phyloP scores from a whole-genome alignment of 257 asterid species.

The Solanum chilense region DNA sequence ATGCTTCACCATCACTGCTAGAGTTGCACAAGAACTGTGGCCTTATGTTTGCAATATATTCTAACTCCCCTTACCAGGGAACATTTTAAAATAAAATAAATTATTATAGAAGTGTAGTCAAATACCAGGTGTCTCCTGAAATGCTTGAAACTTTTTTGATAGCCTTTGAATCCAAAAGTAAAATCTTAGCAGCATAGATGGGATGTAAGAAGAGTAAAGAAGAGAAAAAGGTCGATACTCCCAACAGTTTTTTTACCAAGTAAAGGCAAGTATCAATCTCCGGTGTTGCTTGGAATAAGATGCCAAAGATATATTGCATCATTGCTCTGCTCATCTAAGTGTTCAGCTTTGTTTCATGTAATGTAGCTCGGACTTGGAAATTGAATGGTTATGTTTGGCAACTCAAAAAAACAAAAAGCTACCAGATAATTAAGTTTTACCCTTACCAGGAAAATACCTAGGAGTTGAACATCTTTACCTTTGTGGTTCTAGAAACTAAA shows the following conservation, averaged over 20 bases:
- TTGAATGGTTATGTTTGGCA: slow-evolving; percentile 16
- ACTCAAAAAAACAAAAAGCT: slow-evolving; percentile 17
- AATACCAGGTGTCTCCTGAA: slow-evolving; percentile 67
- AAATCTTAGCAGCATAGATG: slow-evolving; percentile 57
- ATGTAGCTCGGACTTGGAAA: slow-evolving; percentile 38
- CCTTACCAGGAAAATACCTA: slow-evolving; percentile 46
- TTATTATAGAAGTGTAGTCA: slow-evolving; percentile 26
- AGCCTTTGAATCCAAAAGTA: slow-evolving; percentile 70
- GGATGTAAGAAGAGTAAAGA: slow-evolving; percentile 39
- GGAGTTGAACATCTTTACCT: slow-evolving; percentile 23
- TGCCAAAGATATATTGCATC: slow-evolving; percentile 50
- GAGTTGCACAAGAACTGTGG: slow-evolving; percentile 68
- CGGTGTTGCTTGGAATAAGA: slow-evolving; percentile 57
- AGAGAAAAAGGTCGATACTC: slow-evolving; percentile 59
- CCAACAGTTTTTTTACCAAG: slow-evolving; percentile 62
- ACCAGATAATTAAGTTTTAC: slow-evolving; percentile 19
- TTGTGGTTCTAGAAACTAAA: slow-evolving; percentile 42
- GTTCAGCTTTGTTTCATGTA: slow-evolving; percentile 49
- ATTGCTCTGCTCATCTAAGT: slow-evolving; percentile 32
- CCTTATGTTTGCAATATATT: slow-evolving; percentile 58
- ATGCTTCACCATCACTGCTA: slow-evolving; percentile 93
- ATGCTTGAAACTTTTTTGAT: slow-evolving; percentile 59
- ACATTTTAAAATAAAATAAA: slow-evolving; percentile 14
- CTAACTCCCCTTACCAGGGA: slow-evolving; percentile 99
- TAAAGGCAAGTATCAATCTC: slow-evolving; percentile 39